Evolutionary conservation across 306 rosid species (phyloP).

Genomic region (Rosa rugosa): DNA sequence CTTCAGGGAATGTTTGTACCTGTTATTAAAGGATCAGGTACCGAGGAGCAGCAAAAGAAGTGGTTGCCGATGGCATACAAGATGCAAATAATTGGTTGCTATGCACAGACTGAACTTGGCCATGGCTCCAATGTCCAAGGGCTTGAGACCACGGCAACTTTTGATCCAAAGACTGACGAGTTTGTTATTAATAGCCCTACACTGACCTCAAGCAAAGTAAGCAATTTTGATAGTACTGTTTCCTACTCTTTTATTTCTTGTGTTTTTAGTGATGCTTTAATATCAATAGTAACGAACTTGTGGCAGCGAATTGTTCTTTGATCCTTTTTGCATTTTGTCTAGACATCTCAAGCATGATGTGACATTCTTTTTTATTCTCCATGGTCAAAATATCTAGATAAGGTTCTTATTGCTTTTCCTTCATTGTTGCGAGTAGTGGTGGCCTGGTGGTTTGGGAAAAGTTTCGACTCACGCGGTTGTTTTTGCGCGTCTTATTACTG

Average conservation of each 20-base stretch:
- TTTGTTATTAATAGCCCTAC: slow-evolving; percentile 90
- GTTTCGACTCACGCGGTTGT: slow-evolving; percentile 78
- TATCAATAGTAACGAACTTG: background rate
- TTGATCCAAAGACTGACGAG: slow-evolving; percentile 81
- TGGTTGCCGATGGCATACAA: slow-evolving; percentile 89
- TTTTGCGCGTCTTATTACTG: slow-evolving; percentile 80
- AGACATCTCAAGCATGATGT: slow-evolving; percentile 7
- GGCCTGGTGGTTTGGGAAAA: slow-evolving; percentile 99
- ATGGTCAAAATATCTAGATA: slow-evolving; percentile 16
- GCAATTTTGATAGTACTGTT: slow-evolving; percentile 26
- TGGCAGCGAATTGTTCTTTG: background rate
- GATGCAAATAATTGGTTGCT: slow-evolving; percentile 98
- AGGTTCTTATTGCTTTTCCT: slow-evolving; percentile 26
- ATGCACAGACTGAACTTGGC: slow-evolving; percentile 99
- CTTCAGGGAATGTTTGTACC: slow-evolving; percentile 93
- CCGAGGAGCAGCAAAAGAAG: slow-evolving; percentile 86
- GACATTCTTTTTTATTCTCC: background rate
- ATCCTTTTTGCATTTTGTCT: background rate
- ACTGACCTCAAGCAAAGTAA: slow-evolving; percentile 90
- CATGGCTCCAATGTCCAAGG: slow-evolving; percentile 99
- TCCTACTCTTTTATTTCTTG: background rate
- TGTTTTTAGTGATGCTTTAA: slow-evolving; percentile 14
- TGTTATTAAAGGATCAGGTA: slow-evolving; percentile 79
- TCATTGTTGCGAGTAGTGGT: slow-evolving; percentile 66
- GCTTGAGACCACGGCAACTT: slow-evolving; percentile 95